phyloP scores from a whole-genome alignment of 179 eudicot species.

The Drosera spatulata region DNA sequence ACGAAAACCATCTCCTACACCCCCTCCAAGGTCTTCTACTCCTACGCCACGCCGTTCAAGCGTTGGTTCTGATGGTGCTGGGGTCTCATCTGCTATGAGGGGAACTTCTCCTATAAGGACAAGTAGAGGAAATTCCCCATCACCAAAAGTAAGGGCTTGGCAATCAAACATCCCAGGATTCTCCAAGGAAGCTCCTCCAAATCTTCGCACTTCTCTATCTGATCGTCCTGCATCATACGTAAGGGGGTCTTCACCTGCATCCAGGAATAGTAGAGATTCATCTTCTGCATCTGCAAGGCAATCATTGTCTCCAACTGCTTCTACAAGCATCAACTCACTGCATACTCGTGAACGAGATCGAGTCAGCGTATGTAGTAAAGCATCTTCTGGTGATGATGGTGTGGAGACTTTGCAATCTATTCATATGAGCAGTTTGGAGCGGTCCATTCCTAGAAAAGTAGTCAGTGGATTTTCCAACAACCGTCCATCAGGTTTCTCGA shows the following conservation, averaged over 20 bases:
- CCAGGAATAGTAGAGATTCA: slow-evolving; percentile 53
- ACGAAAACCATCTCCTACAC: slow-evolving; percentile 57
- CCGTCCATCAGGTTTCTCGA: slow-evolving; percentile 20
- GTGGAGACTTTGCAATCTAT: slow-evolving; percentile 58
- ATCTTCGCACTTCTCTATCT: slow-evolving; percentile 81
- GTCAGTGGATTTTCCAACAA: slow-evolving; percentile 4
- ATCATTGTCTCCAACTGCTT: slow-evolving; percentile 85
- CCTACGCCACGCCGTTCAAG: slow-evolving; percentile 56
- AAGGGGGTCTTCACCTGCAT: slow-evolving; percentile 96
- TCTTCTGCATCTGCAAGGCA: slow-evolving; percentile 53
- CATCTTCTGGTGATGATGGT: slow-evolving; percentile 92
- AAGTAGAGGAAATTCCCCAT: slow-evolving; percentile 69
- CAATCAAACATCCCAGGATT: slow-evolving; percentile 88
- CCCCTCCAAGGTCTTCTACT: slow-evolving; percentile 62
- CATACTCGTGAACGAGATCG: slow-evolving; percentile 75
- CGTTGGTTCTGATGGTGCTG: slow-evolving; percentile 32
- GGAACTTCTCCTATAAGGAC: slow-evolving; percentile 65
- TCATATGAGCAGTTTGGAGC: slow-evolving; percentile 37
- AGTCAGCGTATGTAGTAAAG: slow-evolving; percentile 61
- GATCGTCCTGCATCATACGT: slow-evolving; percentile 87
- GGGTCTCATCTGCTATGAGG: slow-evolving; percentile 35
- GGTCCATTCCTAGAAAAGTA: slow-evolving; percentile 36
- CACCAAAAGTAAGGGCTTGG: slow-evolving; percentile 86
- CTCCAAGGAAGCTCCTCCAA: slow-evolving; percentile 22
- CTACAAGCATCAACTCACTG: slow-evolving; percentile 75